Percentiles rank a stretch among this genome's conserved stretches.
Conservation (phyloP, 352 stramenopile genomes). For the Peronospora destructor region DNA sequence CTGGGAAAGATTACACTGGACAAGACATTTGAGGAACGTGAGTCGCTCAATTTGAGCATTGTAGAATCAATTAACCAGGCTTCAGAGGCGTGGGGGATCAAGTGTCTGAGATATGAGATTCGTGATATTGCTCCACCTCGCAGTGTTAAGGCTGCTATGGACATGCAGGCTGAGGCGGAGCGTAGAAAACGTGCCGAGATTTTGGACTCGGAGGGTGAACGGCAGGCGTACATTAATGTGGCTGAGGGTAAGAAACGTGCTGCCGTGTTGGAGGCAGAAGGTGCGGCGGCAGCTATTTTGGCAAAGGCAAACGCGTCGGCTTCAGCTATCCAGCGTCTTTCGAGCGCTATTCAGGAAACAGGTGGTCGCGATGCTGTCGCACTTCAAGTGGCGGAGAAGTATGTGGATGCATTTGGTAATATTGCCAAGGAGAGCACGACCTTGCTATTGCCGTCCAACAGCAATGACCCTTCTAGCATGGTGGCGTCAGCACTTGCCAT, state of each 20-base stretch:
- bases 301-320: slow-evolving; percentile 77
- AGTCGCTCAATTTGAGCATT: slow-evolving; percentile 89
- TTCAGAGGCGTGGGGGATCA: slow-evolving; percentile 85
- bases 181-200: slow-evolving; percentile 89
- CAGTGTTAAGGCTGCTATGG: slow-evolving; percentile 86
- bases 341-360: slow-evolving; percentile 50
- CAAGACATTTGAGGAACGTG: slow-evolving; percentile 90
- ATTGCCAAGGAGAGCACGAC: slow-evolving; percentile 88
- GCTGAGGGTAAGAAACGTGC: slow-evolving; percentile 87
- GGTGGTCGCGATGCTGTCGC: slow-evolving; percentile 77
- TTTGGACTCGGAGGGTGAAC: slow-evolving; percentile 86
- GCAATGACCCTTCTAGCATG: slow-evolving; percentile 83
- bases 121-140: slow-evolving; percentile 83
- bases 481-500: slow-evolving; percentile 85
- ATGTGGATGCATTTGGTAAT: slow-evolving; percentile 87
- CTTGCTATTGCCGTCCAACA: slow-evolving; percentile 71
- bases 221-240: slow-evolving; percentile 87
- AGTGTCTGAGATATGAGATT: slow-evolving; percentile 89
- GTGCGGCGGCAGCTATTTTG: slow-evolving; percentile 79
- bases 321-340: slow-evolving; percentile 70
- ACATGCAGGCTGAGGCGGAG: slow-evolving; percentile 90
- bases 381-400: slow-evolving; percentile 88
- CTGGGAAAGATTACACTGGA: slow-evolving; percentile 90
- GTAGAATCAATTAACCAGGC: slow-evolving; percentile 89
- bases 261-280: slow-evolving; percentile 79